Evolutionary conservation across 169 alveolate genomes (phyloP).

Genomic region (Plasmodium coatneyi): DNA sequence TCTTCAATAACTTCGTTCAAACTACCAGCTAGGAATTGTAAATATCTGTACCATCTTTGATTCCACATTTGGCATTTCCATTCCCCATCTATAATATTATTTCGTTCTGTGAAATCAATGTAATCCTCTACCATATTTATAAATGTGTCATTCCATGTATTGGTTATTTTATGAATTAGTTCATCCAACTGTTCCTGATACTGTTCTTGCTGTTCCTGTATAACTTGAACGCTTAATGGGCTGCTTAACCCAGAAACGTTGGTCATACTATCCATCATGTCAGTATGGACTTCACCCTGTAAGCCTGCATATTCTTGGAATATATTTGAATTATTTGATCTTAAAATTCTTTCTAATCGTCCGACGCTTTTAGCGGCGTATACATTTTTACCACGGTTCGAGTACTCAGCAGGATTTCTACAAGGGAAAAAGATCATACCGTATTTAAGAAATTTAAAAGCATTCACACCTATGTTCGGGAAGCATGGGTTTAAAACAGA

Average conservation of each 20-base stretch:
- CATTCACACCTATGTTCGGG: background rate
- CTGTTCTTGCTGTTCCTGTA: background rate
- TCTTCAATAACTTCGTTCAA: background rate
- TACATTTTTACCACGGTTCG: background rate
- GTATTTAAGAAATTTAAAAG: background rate
- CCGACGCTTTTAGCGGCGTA: background rate
- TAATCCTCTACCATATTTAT: constrained; percentile 22
- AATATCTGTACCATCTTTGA: constrained; percentile 24
- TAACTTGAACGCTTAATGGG: background rate
- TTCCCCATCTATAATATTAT: constrained; percentile 20
- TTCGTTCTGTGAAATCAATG: constrained; percentile 26
- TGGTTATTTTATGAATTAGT: constrained; percentile 9
- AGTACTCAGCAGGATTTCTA: background rate
- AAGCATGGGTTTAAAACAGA: background rate
- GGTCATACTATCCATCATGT: background rate
- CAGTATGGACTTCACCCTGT: background rate
- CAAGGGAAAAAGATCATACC: background rate
- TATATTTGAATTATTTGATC: constrained; percentile 8
- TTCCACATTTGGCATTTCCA: constrained; percentile 46
- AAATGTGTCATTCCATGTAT: constrained; percentile 29
- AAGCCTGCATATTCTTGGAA: background rate
- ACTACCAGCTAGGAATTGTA: constrained; percentile 3
- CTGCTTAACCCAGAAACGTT: background rate
- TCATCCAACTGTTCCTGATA: constrained; percentile 1
- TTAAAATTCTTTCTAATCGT: constrained; percentile 7